Conservation (phyloP, 2,329 filamentous ascomycete species). For the Fusarium sp. region DNA sequence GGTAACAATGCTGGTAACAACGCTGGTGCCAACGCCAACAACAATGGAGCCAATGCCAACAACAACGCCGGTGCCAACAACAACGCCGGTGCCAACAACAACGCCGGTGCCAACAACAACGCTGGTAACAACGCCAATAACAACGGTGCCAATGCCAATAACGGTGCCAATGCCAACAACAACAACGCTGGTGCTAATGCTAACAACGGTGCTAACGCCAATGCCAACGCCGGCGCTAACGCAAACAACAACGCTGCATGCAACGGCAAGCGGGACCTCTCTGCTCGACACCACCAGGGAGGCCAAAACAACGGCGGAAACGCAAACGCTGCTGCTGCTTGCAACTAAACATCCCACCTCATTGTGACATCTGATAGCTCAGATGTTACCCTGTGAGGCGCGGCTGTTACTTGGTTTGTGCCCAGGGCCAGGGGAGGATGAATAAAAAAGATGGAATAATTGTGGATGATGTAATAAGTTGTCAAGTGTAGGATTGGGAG, state of each 20-base stretch:
- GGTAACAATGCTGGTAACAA: neutral
- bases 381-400: neutral
- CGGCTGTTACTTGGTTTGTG: too few species aligned
- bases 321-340: constrained; percentile 6
- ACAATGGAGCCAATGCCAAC: neutral
- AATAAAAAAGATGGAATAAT: neutral
- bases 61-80: too few species aligned
- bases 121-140: neutral
- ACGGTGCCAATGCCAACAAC: neutral
- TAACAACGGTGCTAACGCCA: neutral
- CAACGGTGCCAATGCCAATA: neutral
- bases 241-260: constrained; percentile 4
- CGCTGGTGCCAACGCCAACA: neutral
- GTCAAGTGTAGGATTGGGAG: neutral
- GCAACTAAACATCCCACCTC: constrained; percentile 4
- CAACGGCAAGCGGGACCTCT: constrained; percentile 15
- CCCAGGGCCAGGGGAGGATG: neutral
- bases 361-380: neutral
- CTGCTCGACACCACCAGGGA: constrained; percentile 18
- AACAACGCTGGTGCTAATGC: neutral
- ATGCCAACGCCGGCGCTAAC: neutral
- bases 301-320: constrained; percentile 8
- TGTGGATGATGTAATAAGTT: neutral
- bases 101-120: neutral
- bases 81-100: neutral